These are phyloP conservation scores for Microdochium paspali DNA, from an alignment of 2,329 filamentous ascomycete genomes.

Conservation along the genomic window DNA sequence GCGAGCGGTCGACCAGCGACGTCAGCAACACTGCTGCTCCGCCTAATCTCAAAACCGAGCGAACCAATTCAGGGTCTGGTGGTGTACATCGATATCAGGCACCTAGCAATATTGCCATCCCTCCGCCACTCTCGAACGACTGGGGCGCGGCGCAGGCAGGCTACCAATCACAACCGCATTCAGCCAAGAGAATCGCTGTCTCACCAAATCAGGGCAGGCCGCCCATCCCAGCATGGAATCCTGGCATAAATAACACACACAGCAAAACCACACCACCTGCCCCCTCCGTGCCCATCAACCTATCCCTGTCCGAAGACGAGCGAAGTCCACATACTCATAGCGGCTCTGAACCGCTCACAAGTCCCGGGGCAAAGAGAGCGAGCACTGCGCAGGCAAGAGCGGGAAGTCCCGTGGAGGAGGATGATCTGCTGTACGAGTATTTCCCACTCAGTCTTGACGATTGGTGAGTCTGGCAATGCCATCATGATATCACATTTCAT, in stretches of 20 bases:
- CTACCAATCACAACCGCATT: slow-evolving; percentile 26
- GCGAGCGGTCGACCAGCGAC: slow-evolving; percentile 28
- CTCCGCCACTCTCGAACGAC: slow-evolving; percentile 26
- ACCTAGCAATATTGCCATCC: slow-evolving; percentile 5
- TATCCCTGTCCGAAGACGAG: slow-evolving; percentile 53
- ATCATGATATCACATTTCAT: neutral
- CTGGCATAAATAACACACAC: slow-evolving; percentile 20
- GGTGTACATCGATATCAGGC: slow-evolving; percentile 12
- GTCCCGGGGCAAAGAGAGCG: slow-evolving; percentile 28
- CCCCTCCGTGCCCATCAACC: slow-evolving; percentile 30
- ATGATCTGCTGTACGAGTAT: slow-evolving; percentile 86
- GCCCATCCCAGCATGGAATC: slow-evolving; percentile 41
- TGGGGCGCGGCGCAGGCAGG: slow-evolving; percentile 30
- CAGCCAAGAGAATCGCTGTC: slow-evolving; percentile 41
- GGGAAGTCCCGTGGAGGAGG: slow-evolving; percentile 62
- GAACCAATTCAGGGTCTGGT: slow-evolving; percentile 8
- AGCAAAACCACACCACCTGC: slow-evolving; percentile 12
- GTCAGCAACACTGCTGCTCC: neutral
- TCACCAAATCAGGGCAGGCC: slow-evolving; percentile 41
- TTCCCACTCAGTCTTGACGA: slow-evolving; percentile 87
- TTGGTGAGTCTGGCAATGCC: slow-evolving; percentile 39
- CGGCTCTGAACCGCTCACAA: slow-evolving; percentile 36
- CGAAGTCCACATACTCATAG: slow-evolving; percentile 42
- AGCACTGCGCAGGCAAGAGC: slow-evolving; percentile 26
- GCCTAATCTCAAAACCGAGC: slow-evolving; percentile 19